A percentile compares a stretch with the other conserved stretches of the same genome.
Conservation (phyloP, 2,329 filamentous ascomycete species). For the Colletotrichum sp. region DNA sequence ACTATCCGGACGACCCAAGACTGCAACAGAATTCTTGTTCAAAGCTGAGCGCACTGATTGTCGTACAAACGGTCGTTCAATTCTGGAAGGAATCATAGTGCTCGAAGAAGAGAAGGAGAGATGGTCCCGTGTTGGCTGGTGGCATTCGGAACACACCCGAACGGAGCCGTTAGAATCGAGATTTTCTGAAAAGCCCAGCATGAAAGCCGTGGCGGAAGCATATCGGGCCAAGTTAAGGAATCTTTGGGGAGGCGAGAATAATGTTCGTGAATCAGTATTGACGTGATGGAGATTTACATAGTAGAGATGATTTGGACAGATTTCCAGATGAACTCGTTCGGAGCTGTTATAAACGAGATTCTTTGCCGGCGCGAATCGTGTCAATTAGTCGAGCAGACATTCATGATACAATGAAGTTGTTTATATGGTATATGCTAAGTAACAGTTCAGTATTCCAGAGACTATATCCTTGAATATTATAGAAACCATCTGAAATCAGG, state of each 20-base stretch:
- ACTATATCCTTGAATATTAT: slow-evolving; percentile 9
- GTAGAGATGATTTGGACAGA: no score
- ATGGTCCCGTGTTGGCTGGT: neutral
- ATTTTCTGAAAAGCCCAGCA: neutral
- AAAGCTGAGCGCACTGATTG: neutral
- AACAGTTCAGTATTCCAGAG: no score
- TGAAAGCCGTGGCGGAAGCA: neutral
- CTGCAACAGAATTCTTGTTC: neutral
- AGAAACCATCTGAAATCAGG: slow-evolving; percentile 57
- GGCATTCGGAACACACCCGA: neutral
- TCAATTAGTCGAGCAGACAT: neutral
- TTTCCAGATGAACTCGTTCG: no score
- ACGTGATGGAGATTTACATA: neutral
- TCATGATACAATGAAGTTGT: neutral
- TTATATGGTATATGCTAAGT: neutral
- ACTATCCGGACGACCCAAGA: neutral
- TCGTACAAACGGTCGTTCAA: neutral
- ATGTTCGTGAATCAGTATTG: neutral
- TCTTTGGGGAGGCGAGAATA: neutral
- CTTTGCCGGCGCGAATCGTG: neutral
- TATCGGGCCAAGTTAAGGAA: neutral
- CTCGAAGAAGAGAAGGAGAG: neutral
- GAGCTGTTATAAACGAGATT: no score
- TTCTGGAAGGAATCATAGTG: neutral
- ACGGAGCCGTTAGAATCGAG: neutral